A percentile compares a stretch with the other conserved stretches of the same genome.
Evolutionary conservation across 768 basidiomycete species (phyloP).

Genomic region (Xanthoconium purpureum): DNA sequence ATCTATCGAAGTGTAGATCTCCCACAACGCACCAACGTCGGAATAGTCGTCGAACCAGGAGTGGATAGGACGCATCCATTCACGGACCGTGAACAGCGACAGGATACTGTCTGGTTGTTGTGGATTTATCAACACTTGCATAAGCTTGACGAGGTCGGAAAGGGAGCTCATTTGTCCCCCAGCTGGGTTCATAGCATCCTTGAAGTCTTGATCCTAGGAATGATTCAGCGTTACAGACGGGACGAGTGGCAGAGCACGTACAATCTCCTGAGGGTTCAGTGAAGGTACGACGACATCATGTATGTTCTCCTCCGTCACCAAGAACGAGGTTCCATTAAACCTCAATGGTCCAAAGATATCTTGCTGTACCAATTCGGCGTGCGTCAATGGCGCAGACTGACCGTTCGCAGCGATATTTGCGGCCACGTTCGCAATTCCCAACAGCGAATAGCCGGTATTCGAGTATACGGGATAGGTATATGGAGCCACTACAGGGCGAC

Average conservation of each 20-base stretch:
- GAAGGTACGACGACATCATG: constrained; percentile 40
- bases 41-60: constrained; percentile 38
- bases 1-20: constrained; percentile 34
- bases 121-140: constrained; percentile 47
- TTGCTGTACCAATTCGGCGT: constrained; percentile 43
- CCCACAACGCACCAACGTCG: constrained; percentile 44
- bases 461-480: constrained; percentile 45
- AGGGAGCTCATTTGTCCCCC: constrained; percentile 54
- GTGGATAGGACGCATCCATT: constrained; percentile 42
- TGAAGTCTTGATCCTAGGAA: constrained; percentile 38
- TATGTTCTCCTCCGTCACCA: constrained; percentile 35
- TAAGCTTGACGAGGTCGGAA: constrained; percentile 41
- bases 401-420: constrained; percentile 26
- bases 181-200: constrained; percentile 40
- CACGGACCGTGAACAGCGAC: constrained; percentile 34
- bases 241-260: constrained; percentile 16
- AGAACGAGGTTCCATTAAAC: constrained; percentile 42
- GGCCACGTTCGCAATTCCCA: constrained; percentile 37
- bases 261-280: constrained; percentile 34
- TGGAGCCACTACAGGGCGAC: constrained; percentile 41
- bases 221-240: not conserved
- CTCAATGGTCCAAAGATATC: constrained; percentile 51
- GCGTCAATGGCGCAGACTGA: constrained; percentile 25
- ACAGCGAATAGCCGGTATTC: constrained; percentile 34
- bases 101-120: constrained; percentile 32